A percentile compares a stretch with the other conserved stretches of the same genome.
These are phyloP conservation scores for Fusarium beomiforme DNA, from an alignment of 2,329 filamentous ascomycete genomes.

Conservation along the genomic window DNA sequence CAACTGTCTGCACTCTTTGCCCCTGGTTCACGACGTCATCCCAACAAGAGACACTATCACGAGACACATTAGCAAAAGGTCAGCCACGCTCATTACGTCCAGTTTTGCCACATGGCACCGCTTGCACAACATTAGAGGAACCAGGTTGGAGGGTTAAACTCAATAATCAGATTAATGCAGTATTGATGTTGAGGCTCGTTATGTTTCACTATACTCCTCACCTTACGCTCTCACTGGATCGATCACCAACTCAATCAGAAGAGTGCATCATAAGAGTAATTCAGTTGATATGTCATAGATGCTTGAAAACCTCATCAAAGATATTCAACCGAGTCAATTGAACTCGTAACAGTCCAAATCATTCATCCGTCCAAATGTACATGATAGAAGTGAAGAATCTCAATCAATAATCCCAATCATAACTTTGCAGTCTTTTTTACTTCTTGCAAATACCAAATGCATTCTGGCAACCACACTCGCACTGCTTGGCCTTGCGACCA, in stretches of 20 bases:
- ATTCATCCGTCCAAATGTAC: conserved; percentile 35
- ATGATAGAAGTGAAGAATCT: conserved; percentile 35
- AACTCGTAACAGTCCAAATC: conserved; percentile 5
- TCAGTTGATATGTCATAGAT: conserved; percentile 22
- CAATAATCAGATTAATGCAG: not conserved
- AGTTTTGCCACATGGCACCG: conserved; percentile 20
- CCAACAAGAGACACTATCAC: conserved; percentile 16
- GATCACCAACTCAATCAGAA: not conserved
- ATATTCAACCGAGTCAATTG: conserved; percentile 10
- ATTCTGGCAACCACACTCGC: conserved; percentile 50
- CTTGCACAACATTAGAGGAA: not conserved
- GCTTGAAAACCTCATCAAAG: conserved; percentile 5
- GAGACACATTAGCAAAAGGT: conserved; percentile 12
- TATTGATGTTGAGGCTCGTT: not conserved
- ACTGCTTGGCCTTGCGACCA: conserved; percentile 49
- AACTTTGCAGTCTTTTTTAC: not conserved
- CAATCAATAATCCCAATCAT: not conserved
- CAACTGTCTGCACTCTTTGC: not conserved
- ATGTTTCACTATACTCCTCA: not conserved
- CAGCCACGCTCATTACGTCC: conserved; percentile 21
- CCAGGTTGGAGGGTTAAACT: not conserved
- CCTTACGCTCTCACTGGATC: not conserved
- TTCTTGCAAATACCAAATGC: conserved; percentile 49
- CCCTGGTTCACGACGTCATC: conserved; percentile 30
- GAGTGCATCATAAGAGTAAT: not conserved